Evolutionary conservation across 148 eudicot species (phyloP).

Genomic region (Chenopodium quinoa): DNA sequence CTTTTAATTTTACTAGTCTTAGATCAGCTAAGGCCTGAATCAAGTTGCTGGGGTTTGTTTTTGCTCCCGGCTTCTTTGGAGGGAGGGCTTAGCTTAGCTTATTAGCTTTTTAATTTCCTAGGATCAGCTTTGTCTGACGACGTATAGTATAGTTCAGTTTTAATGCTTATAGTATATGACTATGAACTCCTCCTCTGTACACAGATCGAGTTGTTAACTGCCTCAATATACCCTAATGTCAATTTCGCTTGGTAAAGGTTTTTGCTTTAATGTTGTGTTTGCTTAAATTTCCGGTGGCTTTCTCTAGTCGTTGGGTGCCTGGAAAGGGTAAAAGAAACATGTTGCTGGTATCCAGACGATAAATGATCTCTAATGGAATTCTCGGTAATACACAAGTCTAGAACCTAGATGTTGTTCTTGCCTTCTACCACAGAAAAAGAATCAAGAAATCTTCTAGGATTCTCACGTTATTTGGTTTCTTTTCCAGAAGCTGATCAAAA

Average conservation of each 20-base stretch:
- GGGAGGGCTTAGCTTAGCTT: conserved; percentile 18
- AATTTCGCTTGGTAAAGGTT: background rate
- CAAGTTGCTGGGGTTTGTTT: conserved; percentile 25
- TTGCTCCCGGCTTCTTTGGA: conserved; percentile 24
- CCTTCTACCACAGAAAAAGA: background rate
- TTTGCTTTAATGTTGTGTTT: background rate
- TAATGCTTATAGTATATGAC: conserved; percentile 1
- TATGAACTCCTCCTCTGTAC: conserved; percentile 2
- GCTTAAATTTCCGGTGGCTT: background rate
- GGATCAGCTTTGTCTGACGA: conserved; percentile 22
- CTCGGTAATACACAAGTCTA: background rate
- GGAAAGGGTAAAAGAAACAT: no score
- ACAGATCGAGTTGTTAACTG: conserved; percentile 4
- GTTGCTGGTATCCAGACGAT: no score
- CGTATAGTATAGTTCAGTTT: conserved; percentile 6
- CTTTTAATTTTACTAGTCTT: background rate
- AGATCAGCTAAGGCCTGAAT: conserved; percentile 19
- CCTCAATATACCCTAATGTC: conserved; percentile 9
- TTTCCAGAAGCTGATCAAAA: background rate
- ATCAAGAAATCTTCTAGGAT: background rate
- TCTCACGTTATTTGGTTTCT: background rate
- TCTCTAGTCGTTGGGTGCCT: no score
- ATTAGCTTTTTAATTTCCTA: background rate
- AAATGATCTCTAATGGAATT: background rate
- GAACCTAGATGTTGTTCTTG: background rate